These are phyloP conservation scores for Elaeis guineensis DNA, from an alignment of 176 grass and related monocot species.

Conservation along the genomic window DNA sequence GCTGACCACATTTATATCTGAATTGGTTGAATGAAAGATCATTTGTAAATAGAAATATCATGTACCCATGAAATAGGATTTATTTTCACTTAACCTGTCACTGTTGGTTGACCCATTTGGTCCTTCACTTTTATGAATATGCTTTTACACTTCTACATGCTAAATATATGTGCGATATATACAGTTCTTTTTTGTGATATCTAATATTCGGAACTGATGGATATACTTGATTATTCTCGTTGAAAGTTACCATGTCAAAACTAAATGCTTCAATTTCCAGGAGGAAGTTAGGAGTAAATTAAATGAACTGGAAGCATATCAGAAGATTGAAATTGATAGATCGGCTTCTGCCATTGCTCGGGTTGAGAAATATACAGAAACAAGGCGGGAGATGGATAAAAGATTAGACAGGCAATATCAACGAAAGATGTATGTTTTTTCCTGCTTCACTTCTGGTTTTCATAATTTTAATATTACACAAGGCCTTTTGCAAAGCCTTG, in stretches of 20 bases:
- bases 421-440: constrained; percentile 72
- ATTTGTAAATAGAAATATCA: too few species aligned
- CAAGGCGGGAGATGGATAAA: constrained; percentile 65
- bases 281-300: constrained; percentile 62
- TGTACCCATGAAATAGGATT: too few species aligned
- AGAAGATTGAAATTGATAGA: constrained; percentile 63
- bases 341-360: constrained; percentile 38
- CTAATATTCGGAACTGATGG: neutral
- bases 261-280: constrained; percentile 29
- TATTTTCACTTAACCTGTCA: too few species aligned
- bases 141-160: too few species aligned
- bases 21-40: too few species aligned
- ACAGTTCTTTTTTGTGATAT: neutral
- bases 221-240: constrained; percentile 7
- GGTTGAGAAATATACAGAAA: constrained; percentile 62
- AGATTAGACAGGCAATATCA: constrained; percentile 70
- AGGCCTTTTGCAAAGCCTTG: too few species aligned
- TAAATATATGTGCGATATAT: too few species aligned
- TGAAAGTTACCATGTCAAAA: constrained; percentile 1
- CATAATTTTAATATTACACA: neutral
- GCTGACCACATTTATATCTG: too few species aligned
- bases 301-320: constrained; percentile 36
- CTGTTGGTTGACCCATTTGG: too few species aligned
- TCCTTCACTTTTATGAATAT: too few species aligned
- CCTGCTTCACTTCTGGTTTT: constrained; percentile 3